A percentile compares a stretch with the other conserved stretches of the same genome.
These are phyloP conservation scores for Aphanomyces stellatus DNA, from an alignment of 352 stramenopile genomes.

Conservation along the genomic window DNA sequence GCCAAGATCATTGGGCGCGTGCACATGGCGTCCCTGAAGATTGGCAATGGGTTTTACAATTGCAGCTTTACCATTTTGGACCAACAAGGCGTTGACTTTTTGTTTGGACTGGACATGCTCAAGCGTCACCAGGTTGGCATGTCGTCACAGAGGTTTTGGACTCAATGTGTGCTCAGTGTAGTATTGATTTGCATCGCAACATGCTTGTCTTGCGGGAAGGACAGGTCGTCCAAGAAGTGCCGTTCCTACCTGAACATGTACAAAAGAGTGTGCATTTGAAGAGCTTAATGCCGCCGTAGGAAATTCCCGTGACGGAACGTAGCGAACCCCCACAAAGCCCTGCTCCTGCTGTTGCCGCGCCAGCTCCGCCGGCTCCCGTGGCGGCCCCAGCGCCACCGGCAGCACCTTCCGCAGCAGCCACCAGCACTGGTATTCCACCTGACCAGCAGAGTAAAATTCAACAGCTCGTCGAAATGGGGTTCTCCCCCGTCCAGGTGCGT, in stretches of 20 bases:
- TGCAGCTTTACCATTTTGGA: conserved; percentile 93
- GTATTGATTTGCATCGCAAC: conserved; percentile 93
- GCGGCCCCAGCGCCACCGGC: background rate
- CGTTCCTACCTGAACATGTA: conserved; percentile 83
- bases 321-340: conserved; percentile 21
- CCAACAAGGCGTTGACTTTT: conserved; percentile 92
- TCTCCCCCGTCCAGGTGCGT: conserved; percentile 47
- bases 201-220: conserved; percentile 75
- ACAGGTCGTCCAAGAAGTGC: conserved; percentile 58
- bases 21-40: conserved; percentile 88
- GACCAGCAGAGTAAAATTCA: conserved; percentile 44
- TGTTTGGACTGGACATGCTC: conserved; percentile 98
- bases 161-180: conserved; percentile 47
- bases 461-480: conserved; percentile 55
- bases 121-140: conserved; percentile 87
- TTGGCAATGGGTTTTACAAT: conserved; percentile 85
- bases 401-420: background rate
- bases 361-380: conserved; percentile 20
- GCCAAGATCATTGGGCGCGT: conserved; percentile 96
- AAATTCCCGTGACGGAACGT: conserved; percentile 61
- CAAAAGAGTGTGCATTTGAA: conserved; percentile 19
- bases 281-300: conserved; percentile 24
- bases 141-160: background rate
- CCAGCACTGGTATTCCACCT: conserved; percentile 13
- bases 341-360: conserved; percentile 11